These are phyloP conservation scores for Psilocybe cyanescens DNA, from an alignment of 768 basidiomycete genomes.

Conservation along the genomic window DNA sequence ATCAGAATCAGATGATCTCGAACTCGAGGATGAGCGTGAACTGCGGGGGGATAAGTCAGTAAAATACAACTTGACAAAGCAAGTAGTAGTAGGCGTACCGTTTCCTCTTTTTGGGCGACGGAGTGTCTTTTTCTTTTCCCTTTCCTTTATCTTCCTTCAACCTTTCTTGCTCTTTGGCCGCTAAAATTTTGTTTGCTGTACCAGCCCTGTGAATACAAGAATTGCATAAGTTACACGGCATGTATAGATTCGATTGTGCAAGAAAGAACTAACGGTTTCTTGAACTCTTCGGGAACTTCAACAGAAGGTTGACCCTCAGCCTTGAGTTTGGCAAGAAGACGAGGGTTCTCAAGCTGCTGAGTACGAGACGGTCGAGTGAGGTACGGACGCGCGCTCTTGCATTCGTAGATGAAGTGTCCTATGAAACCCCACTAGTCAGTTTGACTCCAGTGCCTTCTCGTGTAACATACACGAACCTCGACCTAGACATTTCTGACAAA, in stretches of 20 bases:
- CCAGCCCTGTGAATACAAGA: slow-evolving; percentile 53
- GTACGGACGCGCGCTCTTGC: slow-evolving; percentile 82
- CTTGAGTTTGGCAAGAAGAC: slow-evolving; percentile 65
- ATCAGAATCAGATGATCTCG: slow-evolving; percentile 26
- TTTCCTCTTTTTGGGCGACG: slow-evolving; percentile 44
- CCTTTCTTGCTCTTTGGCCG: slow-evolving; percentile 80
- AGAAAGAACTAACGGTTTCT: slow-evolving; percentile 61
- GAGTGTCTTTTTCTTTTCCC: slow-evolving; percentile 34
- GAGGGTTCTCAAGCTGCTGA: slow-evolving; percentile 82
- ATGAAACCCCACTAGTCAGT: slow-evolving; percentile 3
- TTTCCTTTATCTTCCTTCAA: slow-evolving; percentile 44
- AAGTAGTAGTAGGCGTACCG: slow-evolving; percentile 27
- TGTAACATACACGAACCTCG: slow-evolving; percentile 48
- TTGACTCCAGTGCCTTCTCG: not conserved
- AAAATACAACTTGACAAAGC: not conserved
- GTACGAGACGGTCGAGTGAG: slow-evolving; percentile 89
- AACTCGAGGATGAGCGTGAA: slow-evolving; percentile 22
- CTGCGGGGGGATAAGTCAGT: slow-evolving; percentile 10
- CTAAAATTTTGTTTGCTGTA: slow-evolving; percentile 84
- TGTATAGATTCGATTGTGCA: not conserved
- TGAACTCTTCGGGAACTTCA: slow-evolving; percentile 92
- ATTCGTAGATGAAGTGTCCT: slow-evolving; percentile 94
- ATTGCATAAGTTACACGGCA: not conserved
- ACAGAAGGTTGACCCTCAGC: slow-evolving; percentile 75
- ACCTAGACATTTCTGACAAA: slow-evolving; percentile 84